Percentiles rank a stretch among this genome's conserved stretches.
Evolutionary conservation across 2,329 filamentous ascomycete genomes (phyloP).

Genomic region (Dothideomycetes sp.): DNA sequence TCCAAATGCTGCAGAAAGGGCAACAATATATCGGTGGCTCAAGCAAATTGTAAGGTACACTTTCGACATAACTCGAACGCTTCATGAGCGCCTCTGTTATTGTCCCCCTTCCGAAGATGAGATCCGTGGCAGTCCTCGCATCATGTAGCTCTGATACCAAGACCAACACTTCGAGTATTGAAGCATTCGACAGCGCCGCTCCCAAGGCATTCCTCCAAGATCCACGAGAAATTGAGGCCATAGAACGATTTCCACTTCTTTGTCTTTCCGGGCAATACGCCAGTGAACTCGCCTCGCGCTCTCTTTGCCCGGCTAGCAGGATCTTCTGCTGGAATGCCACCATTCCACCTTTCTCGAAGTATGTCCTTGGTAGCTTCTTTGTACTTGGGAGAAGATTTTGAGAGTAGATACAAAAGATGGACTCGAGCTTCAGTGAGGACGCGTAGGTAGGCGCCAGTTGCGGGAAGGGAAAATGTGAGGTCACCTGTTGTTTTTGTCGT

Average conservation of each 20-base stretch:
- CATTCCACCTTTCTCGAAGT: slow-evolving; percentile 60
- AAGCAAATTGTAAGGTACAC: slow-evolving; percentile 39
- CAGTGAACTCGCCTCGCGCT: slow-evolving; percentile 44
- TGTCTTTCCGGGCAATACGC: slow-evolving; percentile 49
- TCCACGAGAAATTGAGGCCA: slow-evolving; percentile 60
- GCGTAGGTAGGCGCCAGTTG: slow-evolving; percentile 56
- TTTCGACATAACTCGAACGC: too few species aligned
- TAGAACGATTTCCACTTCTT: slow-evolving; percentile 61
- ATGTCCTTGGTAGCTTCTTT: slow-evolving; percentile 52
- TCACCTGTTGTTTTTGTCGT: slow-evolving; percentile 4
- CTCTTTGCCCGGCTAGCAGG: slow-evolving; percentile 37
- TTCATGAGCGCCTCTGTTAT: too few species aligned
- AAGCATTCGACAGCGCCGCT: slow-evolving; percentile 63
- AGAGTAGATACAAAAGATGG: slow-evolving; percentile 50
- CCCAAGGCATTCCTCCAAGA: slow-evolving; percentile 59
- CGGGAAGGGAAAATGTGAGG: slow-evolving; percentile 52
- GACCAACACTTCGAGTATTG: slow-evolving; percentile 62
- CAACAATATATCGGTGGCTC: slow-evolving; percentile 43
- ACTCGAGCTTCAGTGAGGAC: slow-evolving; percentile 50
- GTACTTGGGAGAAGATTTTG: slow-evolving; percentile 42
- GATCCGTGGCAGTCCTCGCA: too few species aligned
- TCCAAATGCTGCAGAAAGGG: slow-evolving; percentile 53
- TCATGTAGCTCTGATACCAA: slow-evolving; percentile 38
- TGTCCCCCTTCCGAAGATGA: too few species aligned
- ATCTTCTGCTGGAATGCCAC: slow-evolving; percentile 43